These are phyloP conservation scores for Saturnispora gosingensis DNA, from an alignment of 805 yeast genomes.

Conservation along the genomic window DNA sequence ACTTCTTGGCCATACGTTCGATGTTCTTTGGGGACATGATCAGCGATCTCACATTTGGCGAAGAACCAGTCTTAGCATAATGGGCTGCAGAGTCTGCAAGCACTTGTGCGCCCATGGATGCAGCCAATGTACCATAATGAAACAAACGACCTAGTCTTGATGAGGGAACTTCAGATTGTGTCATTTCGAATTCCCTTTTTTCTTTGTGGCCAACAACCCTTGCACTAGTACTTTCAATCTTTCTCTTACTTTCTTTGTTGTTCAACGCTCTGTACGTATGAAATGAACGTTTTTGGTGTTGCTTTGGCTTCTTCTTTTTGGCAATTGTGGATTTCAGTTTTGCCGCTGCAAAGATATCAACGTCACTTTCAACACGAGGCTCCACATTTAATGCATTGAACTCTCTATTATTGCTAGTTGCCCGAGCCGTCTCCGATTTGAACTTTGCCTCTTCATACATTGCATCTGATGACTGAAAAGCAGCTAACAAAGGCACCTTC, in stretches of 20 bases:
- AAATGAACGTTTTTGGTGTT: constrained; percentile 10
- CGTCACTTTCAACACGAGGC: constrained; percentile 10
- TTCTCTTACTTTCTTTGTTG: neutral
- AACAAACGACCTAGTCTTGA: constrained; percentile 81
- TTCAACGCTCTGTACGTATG: constrained; percentile 6
- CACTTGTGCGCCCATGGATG: constrained; percentile 81
- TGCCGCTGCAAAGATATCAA: constrained; percentile 28
- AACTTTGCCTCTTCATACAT: constrained; percentile 20
- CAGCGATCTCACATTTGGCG: constrained; percentile 44
- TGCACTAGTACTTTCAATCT: constrained; percentile 1
- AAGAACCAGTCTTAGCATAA: constrained; percentile 38
- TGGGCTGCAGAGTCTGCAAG: constrained; percentile 69
- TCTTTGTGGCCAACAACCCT: constrained; percentile 25
- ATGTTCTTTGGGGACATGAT: constrained; percentile 75
- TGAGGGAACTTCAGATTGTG: constrained; percentile 71
- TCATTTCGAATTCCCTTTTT: constrained; percentile 37
- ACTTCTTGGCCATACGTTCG: constrained; percentile 78
- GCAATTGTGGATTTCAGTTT: constrained; percentile 22
- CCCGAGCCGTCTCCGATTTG: constrained; percentile 20
- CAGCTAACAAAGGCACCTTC: constrained; percentile 18
- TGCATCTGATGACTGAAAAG: constrained; percentile 18
- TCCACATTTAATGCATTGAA: constrained; percentile 11
- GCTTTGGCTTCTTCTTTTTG: neutral
- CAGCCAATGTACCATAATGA: constrained; percentile 89
- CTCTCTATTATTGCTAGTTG: constrained; percentile 12